Evolutionary conservation across 177 flowering plant species (phyloP).

Genomic region (Vitis hybrid): DNA sequence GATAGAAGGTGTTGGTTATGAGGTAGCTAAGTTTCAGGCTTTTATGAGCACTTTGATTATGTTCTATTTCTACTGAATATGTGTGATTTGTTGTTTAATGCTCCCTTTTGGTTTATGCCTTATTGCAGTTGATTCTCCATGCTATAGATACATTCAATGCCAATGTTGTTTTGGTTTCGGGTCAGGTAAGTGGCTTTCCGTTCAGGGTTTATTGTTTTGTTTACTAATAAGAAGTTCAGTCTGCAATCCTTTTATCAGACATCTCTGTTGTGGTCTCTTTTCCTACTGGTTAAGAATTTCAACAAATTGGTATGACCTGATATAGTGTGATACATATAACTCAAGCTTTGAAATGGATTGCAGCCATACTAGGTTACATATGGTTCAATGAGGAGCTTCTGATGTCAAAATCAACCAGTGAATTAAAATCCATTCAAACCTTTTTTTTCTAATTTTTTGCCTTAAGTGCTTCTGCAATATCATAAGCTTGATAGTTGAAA

Average conservation of each 20-base stretch:
- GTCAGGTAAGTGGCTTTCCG: slow-evolving; percentile 60
- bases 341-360: too few species aligned
- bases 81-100: background rate
- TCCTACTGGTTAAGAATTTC: too few species aligned
- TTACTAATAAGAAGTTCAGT: background rate
- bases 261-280: too few species aligned
- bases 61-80: background rate
- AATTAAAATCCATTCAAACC: too few species aligned
- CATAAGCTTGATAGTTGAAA: too few species aligned
- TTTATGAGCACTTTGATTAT: background rate
- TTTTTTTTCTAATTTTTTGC: too few species aligned
- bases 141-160: slow-evolving; percentile 83
- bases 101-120: slow-evolving; percentile 6
- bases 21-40: slow-evolving; percentile 42
- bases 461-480: too few species aligned
- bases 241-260: background rate
- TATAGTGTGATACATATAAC: too few species aligned
- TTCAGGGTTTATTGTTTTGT: background rate
- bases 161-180: slow-evolving; percentile 82
- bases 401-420: too few species aligned
- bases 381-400: too few species aligned
- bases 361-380: too few species aligned
- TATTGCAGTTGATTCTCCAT: slow-evolving; percentile 82
- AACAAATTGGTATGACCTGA: too few species aligned
- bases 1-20: slow-evolving; percentile 95